phyloP scores from a whole-genome alignment of 2,329 filamentous ascomycete species.

The Celoporthe dispersa region DNA sequence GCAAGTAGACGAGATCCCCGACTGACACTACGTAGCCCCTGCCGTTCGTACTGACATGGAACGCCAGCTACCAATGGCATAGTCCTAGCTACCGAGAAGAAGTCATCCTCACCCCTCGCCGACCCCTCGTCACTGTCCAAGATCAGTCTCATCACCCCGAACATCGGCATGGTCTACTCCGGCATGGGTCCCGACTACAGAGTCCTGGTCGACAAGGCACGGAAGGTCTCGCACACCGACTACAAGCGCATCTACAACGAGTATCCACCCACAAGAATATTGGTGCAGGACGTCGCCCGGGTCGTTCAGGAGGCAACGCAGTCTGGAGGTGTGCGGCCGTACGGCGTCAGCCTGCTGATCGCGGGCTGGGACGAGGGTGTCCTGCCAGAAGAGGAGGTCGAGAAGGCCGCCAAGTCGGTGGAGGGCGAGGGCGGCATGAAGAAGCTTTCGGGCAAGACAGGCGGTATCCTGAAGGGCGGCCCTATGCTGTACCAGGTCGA shows the following conservation, averaged over 20 bases:
- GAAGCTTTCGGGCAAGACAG: conserved; percentile 83
- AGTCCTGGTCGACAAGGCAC: conserved; percentile 94
- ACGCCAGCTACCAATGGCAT: conserved; percentile 91
- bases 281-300: conserved; percentile 96
- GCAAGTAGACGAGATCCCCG: conserved; percentile 50
- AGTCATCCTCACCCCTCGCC: conserved; percentile 96
- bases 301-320: conserved; percentile 99
- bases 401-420: conserved; percentile 58
- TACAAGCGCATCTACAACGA: conserved; percentile 99
- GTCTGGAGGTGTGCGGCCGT: conserved; percentile 94
- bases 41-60: conserved; percentile 28
- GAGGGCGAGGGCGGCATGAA: conserved; percentile 67
- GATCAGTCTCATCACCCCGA: conserved; percentile 96
- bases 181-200: conserved; percentile 99
- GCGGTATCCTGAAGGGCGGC: conserved; percentile 91
- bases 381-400: conserved; percentile 77
- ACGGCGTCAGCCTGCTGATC: conserved; percentile 93
- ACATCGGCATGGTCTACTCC: conserved; percentile 99
- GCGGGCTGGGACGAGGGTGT: conserved; percentile 98
- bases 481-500: conserved; percentile 99
- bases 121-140: conserved; percentile 94
- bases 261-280: conserved; percentile 98
- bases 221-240: conserved; percentile 95
- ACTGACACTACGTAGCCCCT: not conserved
- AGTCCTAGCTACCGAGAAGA: conserved; percentile 98